Evolutionary conservation across 805 yeast genomes (phyloP), one percentile per base, ranked within the genome.

Genomic region (Vanderwaltozyma polyspora): DNA sequence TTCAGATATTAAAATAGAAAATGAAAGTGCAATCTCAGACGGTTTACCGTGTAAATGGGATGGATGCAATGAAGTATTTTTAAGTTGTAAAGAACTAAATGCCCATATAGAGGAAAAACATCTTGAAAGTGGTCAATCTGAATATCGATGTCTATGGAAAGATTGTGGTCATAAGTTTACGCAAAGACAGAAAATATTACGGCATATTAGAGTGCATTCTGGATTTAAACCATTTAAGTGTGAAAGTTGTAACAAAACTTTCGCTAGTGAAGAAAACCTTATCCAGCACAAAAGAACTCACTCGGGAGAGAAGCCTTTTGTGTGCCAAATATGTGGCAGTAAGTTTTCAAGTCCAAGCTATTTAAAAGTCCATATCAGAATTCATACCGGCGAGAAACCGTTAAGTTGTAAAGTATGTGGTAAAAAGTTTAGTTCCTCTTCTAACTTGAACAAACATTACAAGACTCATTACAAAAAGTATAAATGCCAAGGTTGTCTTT

Each of bases 341-440:
- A 54, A 63, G 18, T 89, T 89, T 62, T 80, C 94, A 9, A 84
- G 94, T 2, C 72, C 82, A 19, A 77, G 91, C 4, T 78, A 91
- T 12, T 63, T 87, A 29, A 79, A 85, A 2, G 84, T 89, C 21
- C 97, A 91, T 59, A 58, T 70, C 30, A 66, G 97, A 40, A 77
- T 77, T 2, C 98, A 89, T 57, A 81, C 94, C 1, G 96, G 96
- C 2, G 89, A 80, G 39, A 84, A 80, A 55, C 96, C 96, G 3
- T 62, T 89, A 44, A 63, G 58, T 23, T 89, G 97, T 57, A 77
- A 76, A 42, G 79, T 82, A 1, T 89, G 98, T 55, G 78, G 74
- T 13, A 86, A 83, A 55, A 59, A 83, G 35, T 89, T 89, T 52
- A 79, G 89, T 39, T 97, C 91, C 56, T 76, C 89, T 31, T 79